phyloP scores from a whole-genome alignment of 139 green algal genomes.

The Ulvella scutata region DNA sequence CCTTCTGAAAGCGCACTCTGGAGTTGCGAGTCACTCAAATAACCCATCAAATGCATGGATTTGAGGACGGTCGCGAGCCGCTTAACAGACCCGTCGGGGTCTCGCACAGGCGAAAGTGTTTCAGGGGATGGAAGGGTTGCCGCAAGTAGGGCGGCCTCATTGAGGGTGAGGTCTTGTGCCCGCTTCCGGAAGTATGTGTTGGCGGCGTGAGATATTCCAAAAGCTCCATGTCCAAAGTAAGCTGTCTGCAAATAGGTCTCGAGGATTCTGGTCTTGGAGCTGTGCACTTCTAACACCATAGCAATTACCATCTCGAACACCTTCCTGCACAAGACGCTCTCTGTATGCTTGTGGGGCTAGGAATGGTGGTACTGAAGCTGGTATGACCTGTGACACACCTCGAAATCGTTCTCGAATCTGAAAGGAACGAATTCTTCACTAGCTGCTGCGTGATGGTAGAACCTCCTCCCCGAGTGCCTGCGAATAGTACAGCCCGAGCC shows the following conservation, averaged over 20 bases:
- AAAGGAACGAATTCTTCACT: slow-evolving; percentile 41
- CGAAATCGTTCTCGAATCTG: slow-evolving; percentile 22
- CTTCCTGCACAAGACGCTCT: background rate
- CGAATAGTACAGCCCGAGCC: slow-evolving; percentile 15
- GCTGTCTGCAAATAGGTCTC: slow-evolving; percentile 28
- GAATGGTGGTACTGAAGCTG: background rate
- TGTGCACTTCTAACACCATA: slow-evolving; percentile 22
- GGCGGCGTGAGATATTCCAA: slow-evolving; percentile 26
- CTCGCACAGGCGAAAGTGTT: slow-evolving; percentile 26
- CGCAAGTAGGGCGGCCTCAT: slow-evolving; percentile 30
- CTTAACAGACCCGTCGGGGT: slow-evolving; percentile 8
- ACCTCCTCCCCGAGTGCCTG: slow-evolving; percentile 26
- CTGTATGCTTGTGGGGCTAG: background rate
- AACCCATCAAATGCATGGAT: no score
- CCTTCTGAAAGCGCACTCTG: no score
- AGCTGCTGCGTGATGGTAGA: slow-evolving; percentile 45
- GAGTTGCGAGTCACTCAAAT: no score
- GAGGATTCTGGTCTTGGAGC: slow-evolving; percentile 30
- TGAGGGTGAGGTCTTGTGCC: slow-evolving; percentile 26
- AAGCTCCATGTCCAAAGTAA: slow-evolving; percentile 43
- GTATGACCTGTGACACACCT: background rate
- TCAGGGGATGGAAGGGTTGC: slow-evolving; percentile 35
- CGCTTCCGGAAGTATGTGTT: slow-evolving; percentile 36
- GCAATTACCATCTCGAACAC: slow-evolving; percentile 30
- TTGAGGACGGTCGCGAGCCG: background rate